Evolutionary conservation across 352 stramenopile species (phyloP).

Genomic region (Phytophthora foliorum): DNA sequence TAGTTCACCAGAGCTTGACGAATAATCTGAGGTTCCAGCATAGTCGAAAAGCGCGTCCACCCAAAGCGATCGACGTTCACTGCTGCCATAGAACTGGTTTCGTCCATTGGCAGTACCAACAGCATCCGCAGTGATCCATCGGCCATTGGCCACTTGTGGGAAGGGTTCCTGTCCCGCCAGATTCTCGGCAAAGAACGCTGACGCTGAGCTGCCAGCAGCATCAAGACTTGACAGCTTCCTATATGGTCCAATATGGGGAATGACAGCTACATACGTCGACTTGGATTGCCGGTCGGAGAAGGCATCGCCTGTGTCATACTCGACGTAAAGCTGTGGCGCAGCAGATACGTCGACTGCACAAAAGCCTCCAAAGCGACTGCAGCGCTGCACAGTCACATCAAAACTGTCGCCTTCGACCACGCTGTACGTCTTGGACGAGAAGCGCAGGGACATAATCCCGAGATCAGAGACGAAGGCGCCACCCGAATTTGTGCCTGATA

Average conservation of each 20-base stretch:
- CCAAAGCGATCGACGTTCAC: slow-evolving; percentile 79
- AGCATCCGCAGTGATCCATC: slow-evolving; percentile 62
- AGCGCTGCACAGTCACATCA: slow-evolving; percentile 79
- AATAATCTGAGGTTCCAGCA: slow-evolving; percentile 91
- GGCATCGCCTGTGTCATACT: slow-evolving; percentile 81
- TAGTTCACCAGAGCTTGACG: slow-evolving; percentile 62
- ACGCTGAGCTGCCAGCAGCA: slow-evolving; percentile 40
- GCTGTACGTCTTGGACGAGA: slow-evolving; percentile 74
- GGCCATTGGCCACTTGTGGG: slow-evolving; percentile 68
- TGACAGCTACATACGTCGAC: slow-evolving; percentile 57
- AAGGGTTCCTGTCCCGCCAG: slow-evolving; percentile 82
- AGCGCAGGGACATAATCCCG: slow-evolving; percentile 88
- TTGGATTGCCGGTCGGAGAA: slow-evolving; percentile 61
- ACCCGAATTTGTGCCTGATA: slow-evolving; percentile 92
- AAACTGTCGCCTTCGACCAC: slow-evolving; percentile 90
- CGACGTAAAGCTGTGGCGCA: slow-evolving; percentile 63
- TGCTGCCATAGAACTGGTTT: slow-evolving; percentile 93
- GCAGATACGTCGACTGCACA: slow-evolving; percentile 71
- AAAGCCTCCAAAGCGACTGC: slow-evolving; percentile 55
- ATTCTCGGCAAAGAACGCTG: slow-evolving; percentile 64
- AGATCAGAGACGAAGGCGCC: slow-evolving; percentile 94
- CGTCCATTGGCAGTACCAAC: slow-evolving; percentile 90
- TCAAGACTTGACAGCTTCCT: slow-evolving; percentile 72
- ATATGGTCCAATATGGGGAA: slow-evolving; percentile 65
- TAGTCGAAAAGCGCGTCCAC: slow-evolving; percentile 91